Base-by-base conservation (phyloP, 305 asterid species). In the Nicotiana rustica region DNA sequence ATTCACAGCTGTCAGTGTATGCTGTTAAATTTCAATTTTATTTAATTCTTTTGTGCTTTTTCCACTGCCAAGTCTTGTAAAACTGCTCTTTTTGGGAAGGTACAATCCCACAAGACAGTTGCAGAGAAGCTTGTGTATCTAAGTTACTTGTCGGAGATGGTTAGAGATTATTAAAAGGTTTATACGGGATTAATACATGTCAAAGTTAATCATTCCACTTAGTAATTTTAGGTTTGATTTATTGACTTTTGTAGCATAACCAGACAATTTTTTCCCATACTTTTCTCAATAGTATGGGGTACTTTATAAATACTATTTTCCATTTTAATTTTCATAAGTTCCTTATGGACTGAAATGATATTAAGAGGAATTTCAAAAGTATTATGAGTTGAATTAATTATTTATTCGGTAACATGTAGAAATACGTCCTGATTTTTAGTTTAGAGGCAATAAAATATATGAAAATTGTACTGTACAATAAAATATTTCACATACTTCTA, bases 21-120 rank as follows among this genome's bases (percentile, higher is more conserved):
- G 12, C 55, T 35, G 55, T 8, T 44, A 44, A 44, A 47, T 56
- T 4, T 2, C 8, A 65, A 13, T 17, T 17, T 47, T 6, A 41
- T 10, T 61, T 7, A 0, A 2, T n/a, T 25, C 3, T 15, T 71
- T 25, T 18, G 31, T 35, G 80, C 10, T 38, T 12, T 64, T 78
- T 52, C 19, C 55, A 4, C 47, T 69, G 86, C 78, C 81, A 83
- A 70, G 14, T 14, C 55, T 44, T 59, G n/a, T 79, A 10, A 52
- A 76, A 69, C 70, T 78, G 68, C 21, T 67, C 33, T 61, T 81
- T 70, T 83, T 21, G 82, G 85, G 84, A 83, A 79, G 88, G 82
- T 79, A 67, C 71, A 78, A 82, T 62, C 52, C 79, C 84, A 62
- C 73, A 61, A 61, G 60, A 38, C 21, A 60, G 38, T 35, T 21